A percentile compares a stretch with the other conserved stretches of the same genome.
Conservation (phyloP, 148 eudicot genomes). For the Fallopia convolvulus region DNA sequence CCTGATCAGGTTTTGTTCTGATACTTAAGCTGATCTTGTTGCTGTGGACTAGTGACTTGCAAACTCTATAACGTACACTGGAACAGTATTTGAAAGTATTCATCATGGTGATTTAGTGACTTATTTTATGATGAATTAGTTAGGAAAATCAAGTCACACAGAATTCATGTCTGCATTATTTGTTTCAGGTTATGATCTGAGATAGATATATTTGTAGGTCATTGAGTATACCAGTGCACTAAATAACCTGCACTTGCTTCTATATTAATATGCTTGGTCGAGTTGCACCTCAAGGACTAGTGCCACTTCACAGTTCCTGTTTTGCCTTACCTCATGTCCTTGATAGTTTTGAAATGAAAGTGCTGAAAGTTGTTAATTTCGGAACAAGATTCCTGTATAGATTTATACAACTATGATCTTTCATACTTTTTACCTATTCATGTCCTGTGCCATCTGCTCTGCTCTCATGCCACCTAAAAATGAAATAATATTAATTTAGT, state of each 20-base stretch:
- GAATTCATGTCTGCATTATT: not conserved
- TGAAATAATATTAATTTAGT: not conserved
- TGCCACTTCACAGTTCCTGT: not conserved
- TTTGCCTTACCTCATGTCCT: not conserved
- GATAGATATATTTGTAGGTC: not conserved
- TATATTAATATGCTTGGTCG: not conserved
- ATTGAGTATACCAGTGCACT: not conserved
- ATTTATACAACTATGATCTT: not conserved
- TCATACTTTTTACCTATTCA: not conserved
- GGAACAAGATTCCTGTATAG: not conserved
- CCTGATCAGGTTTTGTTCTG: conserved; percentile 32
- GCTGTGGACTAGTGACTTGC: not conserved
- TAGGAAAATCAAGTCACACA: not conserved
- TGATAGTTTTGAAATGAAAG: not conserved
- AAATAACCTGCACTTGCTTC: not conserved
- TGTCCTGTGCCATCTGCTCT: not conserved
- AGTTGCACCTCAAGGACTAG: not conserved
- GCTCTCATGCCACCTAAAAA: not conserved
- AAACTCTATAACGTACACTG: not conserved
- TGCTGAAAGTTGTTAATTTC: not conserved
- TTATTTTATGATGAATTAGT: not conserved
- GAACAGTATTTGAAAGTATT: not conserved
- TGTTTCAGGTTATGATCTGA: not conserved
- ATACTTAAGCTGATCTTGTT: not conserved
- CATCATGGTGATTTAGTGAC: not conserved